Evolutionary conservation across 805 yeast species (phyloP).

Genomic region (Zygotorulaspora florentina): DNA sequence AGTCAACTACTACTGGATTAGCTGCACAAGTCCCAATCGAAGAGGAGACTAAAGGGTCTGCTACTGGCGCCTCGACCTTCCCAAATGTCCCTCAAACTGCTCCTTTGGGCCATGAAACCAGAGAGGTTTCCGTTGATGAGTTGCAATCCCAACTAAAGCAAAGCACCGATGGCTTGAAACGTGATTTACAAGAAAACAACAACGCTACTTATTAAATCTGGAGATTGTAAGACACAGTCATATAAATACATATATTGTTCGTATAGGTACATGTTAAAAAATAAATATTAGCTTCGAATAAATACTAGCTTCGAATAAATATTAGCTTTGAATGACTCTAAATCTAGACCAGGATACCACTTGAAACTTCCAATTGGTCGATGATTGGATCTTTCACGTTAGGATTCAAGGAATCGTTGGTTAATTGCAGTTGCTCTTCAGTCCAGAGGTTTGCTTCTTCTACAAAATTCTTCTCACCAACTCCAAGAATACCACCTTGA

Average conservation of each 20-base stretch:
- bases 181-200: slow-evolving; percentile 32
- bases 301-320: background rate
- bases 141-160: slow-evolving; percentile 21
- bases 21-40: slow-evolving; percentile 30
- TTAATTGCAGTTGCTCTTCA: slow-evolving; percentile 63
- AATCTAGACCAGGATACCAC: slow-evolving; percentile 44
- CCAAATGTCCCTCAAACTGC: slow-evolving; percentile 38
- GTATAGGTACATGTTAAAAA: background rate
- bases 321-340: background rate
- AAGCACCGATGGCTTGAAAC: slow-evolving; percentile 32
- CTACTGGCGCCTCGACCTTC: slow-evolving; percentile 33
- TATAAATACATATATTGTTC: background rate
- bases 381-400: slow-evolving; percentile 63
- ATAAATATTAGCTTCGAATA: background rate
- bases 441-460: slow-evolving; percentile 79
- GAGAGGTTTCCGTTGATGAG: slow-evolving; percentile 24
- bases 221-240: background rate
- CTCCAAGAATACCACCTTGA: slow-evolving; percentile 88
- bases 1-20: slow-evolving; percentile 24
- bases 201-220: background rate
- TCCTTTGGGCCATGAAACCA: slow-evolving; percentile 22
- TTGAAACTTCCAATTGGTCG: slow-evolving; percentile 62
- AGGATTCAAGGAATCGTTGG: slow-evolving; percentile 58
- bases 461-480: slow-evolving; percentile 53
- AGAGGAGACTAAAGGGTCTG: slow-evolving; percentile 7